phyloP scores from a whole-genome alignment of 2,329 filamentous ascomycete genomes.

The Herpotrichia juniperi region DNA sequence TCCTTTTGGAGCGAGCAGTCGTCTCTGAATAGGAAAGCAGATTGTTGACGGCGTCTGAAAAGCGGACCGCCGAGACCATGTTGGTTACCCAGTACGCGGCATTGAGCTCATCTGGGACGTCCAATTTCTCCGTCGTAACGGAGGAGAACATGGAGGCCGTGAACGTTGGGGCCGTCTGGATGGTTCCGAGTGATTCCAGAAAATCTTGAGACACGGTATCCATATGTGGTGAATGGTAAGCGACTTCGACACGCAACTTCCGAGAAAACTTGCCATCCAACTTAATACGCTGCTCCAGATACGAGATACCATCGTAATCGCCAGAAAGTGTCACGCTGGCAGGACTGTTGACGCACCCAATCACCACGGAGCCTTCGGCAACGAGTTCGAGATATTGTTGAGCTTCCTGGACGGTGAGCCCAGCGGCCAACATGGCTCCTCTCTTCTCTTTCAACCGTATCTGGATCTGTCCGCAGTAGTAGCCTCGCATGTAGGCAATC shows the following conservation, averaged over 20 bases:
- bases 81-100: conserved; percentile 24
- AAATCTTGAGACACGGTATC: neutral
- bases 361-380: too few relatives aligned
- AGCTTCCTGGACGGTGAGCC: conserved; percentile 18
- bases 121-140: neutral
- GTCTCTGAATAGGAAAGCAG: neutral
- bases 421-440: neutral
- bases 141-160: neutral
- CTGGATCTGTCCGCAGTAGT: neutral
- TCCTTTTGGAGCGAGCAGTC: too few relatives aligned
- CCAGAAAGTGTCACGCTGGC: conserved; percentile 51
- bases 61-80: conserved; percentile 17
- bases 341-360: conserved; percentile 46
- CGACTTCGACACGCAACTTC: conserved; percentile 45
- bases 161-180: neutral
- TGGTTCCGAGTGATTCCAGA: neutral
- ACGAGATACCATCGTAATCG: conserved; percentile 29
- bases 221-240: conserved; percentile 43
- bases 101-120: neutral
- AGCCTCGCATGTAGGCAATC: neutral
- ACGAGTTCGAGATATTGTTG: too few relatives aligned
- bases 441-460: neutral
- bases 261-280: conserved; percentile 44
- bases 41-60: conserved; percentile 17
- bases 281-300: conserved; percentile 32